Evolutionary conservation across 192 early-diverging fungal species (phyloP).

Genomic region (Backusella liffmaniae): DNA sequence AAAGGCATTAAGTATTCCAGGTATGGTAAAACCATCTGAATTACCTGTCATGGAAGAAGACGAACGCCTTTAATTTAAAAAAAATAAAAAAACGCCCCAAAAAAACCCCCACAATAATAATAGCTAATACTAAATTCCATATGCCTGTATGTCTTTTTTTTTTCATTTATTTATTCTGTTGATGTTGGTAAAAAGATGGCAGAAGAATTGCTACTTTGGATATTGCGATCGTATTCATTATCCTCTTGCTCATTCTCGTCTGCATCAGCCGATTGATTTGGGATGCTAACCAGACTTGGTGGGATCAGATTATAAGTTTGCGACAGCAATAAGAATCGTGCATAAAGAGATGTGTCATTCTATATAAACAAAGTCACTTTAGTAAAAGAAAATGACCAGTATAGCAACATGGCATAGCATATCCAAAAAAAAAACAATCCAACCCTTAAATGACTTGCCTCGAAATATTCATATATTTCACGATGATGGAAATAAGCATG

Average conservation of each 20-base stretch:
- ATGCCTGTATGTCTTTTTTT: not conserved
- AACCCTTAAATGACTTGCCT: slow-evolving; percentile 41
- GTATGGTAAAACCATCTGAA: slow-evolving; percentile 93
- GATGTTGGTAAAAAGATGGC: slow-evolving; percentile 1
- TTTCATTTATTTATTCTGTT: not conserved
- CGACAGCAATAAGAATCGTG: slow-evolving; percentile 68
- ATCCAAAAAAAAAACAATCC: not conserved
- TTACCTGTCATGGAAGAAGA: slow-evolving; percentile 52
- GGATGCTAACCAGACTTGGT: slow-evolving; percentile 72
- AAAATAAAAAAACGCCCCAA: not conserved
- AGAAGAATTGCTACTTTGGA: not conserved
- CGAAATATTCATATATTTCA: slow-evolving; percentile 85
- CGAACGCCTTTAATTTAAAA: slow-evolving; percentile 18
- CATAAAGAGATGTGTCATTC: slow-evolving; percentile 71
- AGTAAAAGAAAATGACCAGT: not conserved
- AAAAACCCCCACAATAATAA: no score
- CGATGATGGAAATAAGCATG: slow-evolving; percentile 94
- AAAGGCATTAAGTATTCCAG: slow-evolving; percentile 83
- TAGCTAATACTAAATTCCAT: not conserved
- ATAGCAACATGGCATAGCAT: not conserved
- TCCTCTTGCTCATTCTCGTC: slow-evolving; percentile 15
- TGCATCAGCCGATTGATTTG: slow-evolving; percentile 17
- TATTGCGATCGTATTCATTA: not conserved
- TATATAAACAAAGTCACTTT: slow-evolving; percentile 27
- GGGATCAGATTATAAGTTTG: slow-evolving; percentile 63